phyloP scores from a whole-genome alignment of 257 asterid species.

The Solanum acaule region DNA sequence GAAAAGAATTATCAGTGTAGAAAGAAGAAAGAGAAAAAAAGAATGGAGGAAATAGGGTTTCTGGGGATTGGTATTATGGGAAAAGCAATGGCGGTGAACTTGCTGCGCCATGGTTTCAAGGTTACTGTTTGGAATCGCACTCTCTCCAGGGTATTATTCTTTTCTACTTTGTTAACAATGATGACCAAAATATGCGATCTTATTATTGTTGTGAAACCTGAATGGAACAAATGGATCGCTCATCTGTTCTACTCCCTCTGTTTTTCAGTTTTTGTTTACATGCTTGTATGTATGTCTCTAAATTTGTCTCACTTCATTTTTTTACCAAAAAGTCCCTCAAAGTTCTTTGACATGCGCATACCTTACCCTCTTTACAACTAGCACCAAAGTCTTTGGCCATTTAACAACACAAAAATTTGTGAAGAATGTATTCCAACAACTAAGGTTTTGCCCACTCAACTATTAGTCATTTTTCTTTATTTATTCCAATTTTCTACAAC shows the following conservation, averaged over 20 bases:
- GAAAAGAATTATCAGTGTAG: not conserved
- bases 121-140: slow-evolving; percentile 99
- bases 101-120: slow-evolving; percentile 88
- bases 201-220: not conserved
- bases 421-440: too few relatives aligned
- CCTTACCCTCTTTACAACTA: not conserved
- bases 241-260: not conserved
- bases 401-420: too few relatives aligned
- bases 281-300: not conserved
- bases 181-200: not conserved
- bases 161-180: not conserved
- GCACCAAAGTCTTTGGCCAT: not conserved
- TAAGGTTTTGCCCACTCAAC: too few relatives aligned
- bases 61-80: slow-evolving; percentile 97
- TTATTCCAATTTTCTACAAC: too few relatives aligned
- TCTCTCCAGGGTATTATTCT: slow-evolving; percentile 52
- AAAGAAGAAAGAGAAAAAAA: not conserved
- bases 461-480: too few relatives aligned
- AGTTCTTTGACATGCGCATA: not conserved
- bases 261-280: not conserved
- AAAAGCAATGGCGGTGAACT: slow-evolving; percentile 89
- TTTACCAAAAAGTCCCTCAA: not conserved
- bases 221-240: not conserved
- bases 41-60: slow-evolving; percentile 88
- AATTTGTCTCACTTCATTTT: not conserved